Conservation (phyloP, 225 moss, liverwort and hornwort species). For the Pleurozium schreberi region DNA sequence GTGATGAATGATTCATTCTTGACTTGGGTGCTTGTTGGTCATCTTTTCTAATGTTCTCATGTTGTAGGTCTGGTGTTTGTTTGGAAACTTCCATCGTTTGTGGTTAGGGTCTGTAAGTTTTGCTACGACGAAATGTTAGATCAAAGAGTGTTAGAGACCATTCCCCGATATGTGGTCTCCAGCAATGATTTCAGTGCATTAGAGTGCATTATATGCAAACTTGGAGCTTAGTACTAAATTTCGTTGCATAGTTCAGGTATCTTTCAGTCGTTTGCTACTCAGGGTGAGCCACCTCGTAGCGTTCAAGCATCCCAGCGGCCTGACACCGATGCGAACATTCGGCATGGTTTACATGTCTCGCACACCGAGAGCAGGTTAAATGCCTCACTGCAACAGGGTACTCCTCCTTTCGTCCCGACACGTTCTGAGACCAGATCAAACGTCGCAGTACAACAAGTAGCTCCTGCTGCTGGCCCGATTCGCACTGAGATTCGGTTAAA, state of each 20-base stretch:
- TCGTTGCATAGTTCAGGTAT: constrained; percentile 24
- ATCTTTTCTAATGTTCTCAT: background rate
- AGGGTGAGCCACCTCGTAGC: constrained; percentile 4
- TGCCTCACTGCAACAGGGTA: background rate
- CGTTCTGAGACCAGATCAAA: constrained; percentile 25
- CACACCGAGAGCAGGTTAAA: constrained; percentile 16
- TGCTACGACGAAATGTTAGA: background rate
- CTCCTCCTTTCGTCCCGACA: background rate
- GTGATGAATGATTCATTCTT: background rate
- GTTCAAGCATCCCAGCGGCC: background rate
- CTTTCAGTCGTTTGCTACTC: constrained; percentile 23
- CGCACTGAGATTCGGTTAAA: constrained; percentile 12
- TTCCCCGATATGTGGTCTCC: background rate
- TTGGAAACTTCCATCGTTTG: background rate
- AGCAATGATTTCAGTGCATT: background rate
- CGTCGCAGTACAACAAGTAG: background rate
- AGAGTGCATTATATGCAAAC: background rate
- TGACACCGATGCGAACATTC: constrained; percentile 1
- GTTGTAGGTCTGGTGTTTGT: background rate
- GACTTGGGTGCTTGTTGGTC: background rate
- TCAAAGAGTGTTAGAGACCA: background rate
- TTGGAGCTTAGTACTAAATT: background rate
- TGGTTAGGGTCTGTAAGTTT: background rate
- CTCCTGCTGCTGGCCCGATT: background rate
- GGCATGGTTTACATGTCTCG: constrained; percentile 4